phyloP scores from a whole-genome alignment of 2,329 filamentous ascomycete genomes.

The Emergomyces orientalis region DNA sequence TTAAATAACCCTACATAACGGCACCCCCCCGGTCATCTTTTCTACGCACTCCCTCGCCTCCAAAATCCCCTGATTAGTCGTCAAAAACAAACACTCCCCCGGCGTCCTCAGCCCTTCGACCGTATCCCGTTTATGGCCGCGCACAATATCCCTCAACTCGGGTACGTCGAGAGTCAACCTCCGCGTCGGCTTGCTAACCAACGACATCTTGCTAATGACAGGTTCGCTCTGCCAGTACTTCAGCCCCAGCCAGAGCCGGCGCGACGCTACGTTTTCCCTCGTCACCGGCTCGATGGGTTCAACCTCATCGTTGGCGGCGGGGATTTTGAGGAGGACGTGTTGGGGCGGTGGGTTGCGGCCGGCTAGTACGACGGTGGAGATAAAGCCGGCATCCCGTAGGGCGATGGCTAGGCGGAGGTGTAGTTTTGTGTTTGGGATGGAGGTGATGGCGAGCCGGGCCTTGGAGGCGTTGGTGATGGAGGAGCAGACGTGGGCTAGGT shows the following conservation, averaged over 20 bases:
- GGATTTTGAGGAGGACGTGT: conserved; percentile 45
- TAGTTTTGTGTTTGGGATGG: conserved; percentile 68
- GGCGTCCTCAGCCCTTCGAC: conserved; percentile 63
- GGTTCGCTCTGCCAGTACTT: conserved; percentile 84
- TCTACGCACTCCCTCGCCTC: conserved; percentile 76
- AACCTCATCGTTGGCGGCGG: conserved; percentile 32
- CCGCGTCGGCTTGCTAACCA: conserved; percentile 67
- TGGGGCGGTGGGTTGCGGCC: conserved; percentile 51
- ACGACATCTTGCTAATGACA: conserved; percentile 57
- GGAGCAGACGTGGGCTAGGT: conserved; percentile 72
- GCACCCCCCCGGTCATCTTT: conserved; percentile 68
- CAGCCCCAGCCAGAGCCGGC: conserved; percentile 77
- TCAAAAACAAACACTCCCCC: conserved; percentile 74
- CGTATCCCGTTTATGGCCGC: conserved; percentile 57
- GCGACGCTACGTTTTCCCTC: conserved; percentile 58
- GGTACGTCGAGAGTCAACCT: conserved; percentile 56
- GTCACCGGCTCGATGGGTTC: conserved; percentile 48
- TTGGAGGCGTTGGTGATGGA: conserved; percentile 83
- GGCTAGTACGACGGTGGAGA: conserved; percentile 68
- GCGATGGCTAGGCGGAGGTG: conserved; percentile 67
- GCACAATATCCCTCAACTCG: conserved; percentile 55
- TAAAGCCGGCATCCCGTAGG: conserved; percentile 72
- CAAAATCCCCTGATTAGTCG: conserved; percentile 66
- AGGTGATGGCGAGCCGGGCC: conserved; percentile 76
- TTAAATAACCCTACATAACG: conserved; percentile 59